A percentile compares a stretch with the other conserved stretches of the same genome.
These are phyloP conservation scores for Colletotrichum eleusines DNA, from an alignment of 2,329 filamentous ascomycete species.

Conservation along the genomic window DNA sequence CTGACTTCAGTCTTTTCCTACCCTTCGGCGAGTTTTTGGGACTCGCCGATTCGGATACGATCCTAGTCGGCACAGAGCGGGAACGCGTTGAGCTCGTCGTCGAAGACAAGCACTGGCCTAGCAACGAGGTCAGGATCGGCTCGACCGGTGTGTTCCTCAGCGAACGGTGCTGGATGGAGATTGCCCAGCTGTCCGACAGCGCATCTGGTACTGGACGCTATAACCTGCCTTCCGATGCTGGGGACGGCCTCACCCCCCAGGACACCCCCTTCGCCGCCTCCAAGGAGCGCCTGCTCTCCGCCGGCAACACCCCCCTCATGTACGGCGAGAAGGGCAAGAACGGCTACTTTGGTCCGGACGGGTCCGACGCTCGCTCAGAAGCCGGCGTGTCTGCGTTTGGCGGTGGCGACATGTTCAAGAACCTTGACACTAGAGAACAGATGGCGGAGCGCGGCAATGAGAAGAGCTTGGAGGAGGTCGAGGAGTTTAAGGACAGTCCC, in stretches of 20 bases:
- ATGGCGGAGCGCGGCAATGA: constrained; percentile 97
- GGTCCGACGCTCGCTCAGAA: constrained; percentile 88
- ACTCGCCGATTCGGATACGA: constrained; percentile 83
- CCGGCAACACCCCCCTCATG: constrained; percentile 68
- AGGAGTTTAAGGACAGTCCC: constrained; percentile 81
- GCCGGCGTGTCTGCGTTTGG: constrained; percentile 92
- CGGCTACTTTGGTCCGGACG: constrained; percentile 83
- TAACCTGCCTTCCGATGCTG: constrained; percentile 68
- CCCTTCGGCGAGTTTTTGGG: constrained; percentile 97
- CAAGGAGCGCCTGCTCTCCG: constrained; percentile 69
- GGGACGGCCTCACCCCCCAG: constrained; percentile 71
- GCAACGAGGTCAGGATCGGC: constrained; percentile 90
- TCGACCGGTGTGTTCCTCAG: constrained; percentile 96
- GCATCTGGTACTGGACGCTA: constrained; percentile 66
- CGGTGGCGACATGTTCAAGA: constrained; percentile 97
- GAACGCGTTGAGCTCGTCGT: constrained; percentile 94
- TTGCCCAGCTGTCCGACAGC: constrained; percentile 79
- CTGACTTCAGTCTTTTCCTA: constrained; percentile 95
- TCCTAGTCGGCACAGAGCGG: constrained; percentile 89
- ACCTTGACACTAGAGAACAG: constrained; percentile 91
- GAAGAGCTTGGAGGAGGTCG: constrained; percentile 89
- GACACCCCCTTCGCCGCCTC: constrained; percentile 72
- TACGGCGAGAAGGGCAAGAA: constrained; percentile 81
- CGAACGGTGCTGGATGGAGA: constrained; percentile 94
- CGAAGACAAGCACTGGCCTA: constrained; percentile 91